Conservation (phyloP, 352 stramenopile genomes). For the Globisporangium solare region DNA sequence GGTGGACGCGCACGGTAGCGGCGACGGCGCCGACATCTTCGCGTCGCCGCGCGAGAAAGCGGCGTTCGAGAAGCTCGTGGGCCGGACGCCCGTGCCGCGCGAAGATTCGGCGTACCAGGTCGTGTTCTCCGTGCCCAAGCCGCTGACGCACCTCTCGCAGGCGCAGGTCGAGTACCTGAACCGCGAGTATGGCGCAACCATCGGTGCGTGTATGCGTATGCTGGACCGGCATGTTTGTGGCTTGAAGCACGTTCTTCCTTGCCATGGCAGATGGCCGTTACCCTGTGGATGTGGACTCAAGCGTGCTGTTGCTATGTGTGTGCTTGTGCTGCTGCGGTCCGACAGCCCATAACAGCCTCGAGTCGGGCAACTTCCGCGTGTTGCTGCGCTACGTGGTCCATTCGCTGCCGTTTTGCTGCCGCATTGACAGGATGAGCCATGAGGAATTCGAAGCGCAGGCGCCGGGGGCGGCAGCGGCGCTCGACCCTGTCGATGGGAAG, state of each 20-base stretch:
- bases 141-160: constrained; percentile 53
- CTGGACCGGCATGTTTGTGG: neutral
- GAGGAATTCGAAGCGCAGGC: constrained; percentile 41
- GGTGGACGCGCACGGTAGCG: constrained; percentile 14
- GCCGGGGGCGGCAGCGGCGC: neutral
- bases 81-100: constrained; percentile 32
- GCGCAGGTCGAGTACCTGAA: constrained; percentile 54
- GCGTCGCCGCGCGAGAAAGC: constrained; percentile 41
- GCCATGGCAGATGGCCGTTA: too few species aligned
- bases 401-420: constrained; percentile 45
- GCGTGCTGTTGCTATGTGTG: neutral
- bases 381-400: constrained; percentile 60
- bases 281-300: neutral
- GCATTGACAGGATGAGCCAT: constrained; percentile 48
- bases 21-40: constrained; percentile 27
- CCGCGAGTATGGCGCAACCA: constrained; percentile 49
- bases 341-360: constrained; percentile 59
- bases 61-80: constrained; percentile 76
- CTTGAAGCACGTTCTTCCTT: neutral
- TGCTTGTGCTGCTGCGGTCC: neutral
- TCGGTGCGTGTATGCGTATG: constrained; percentile 30
- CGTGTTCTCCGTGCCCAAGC: constrained; percentile 33
- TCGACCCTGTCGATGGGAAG: constrained; percentile 20
- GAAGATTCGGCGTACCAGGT: constrained; percentile 52
- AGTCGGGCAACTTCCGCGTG: constrained; percentile 74